These are phyloP conservation scores for Monosporozyma siamensis DNA, from an alignment of 805 yeast genomes.

Conservation along the genomic window DNA sequence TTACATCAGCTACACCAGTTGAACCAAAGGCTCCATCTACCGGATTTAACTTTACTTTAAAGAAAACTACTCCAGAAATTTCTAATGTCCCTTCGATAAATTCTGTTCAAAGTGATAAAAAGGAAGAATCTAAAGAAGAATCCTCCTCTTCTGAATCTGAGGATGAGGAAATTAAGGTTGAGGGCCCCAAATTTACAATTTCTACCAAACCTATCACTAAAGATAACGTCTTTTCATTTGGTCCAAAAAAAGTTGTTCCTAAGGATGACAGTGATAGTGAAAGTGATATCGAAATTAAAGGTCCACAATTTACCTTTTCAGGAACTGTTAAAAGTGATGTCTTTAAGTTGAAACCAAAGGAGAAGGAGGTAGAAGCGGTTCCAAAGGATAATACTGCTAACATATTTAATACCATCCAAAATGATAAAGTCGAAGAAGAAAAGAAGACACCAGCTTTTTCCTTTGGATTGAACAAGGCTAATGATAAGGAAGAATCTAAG, in stretches of 20 bases:
- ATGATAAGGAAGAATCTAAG: not conserved
- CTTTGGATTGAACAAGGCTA: not conserved
- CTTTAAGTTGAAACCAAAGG: constrained; percentile 25
- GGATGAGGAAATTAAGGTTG: constrained; percentile 55
- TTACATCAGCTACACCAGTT: not conserved
- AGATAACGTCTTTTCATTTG: constrained; percentile 43
- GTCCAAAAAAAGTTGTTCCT: constrained; percentile 18
- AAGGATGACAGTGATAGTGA: constrained; percentile 28
- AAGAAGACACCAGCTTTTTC: not conserved
- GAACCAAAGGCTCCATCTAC: constrained; percentile 1
- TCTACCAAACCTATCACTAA: constrained; percentile 39
- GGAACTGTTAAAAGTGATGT: constrained; percentile 29
- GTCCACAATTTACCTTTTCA: constrained; percentile 34
- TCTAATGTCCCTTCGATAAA: not conserved
- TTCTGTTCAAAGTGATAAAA: not conserved
- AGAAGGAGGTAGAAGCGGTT: not conserved
- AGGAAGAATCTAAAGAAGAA: not conserved
- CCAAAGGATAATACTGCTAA: constrained; percentile 18
- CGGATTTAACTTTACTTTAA: not conserved
- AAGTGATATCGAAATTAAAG: constrained; percentile 28
- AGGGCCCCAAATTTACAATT: constrained; percentile 62
- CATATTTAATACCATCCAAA: not conserved
- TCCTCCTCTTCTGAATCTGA: constrained; percentile 9
- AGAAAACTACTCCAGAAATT: not conserved
- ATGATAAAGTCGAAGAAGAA: not conserved